Conservation (phyloP, 2,329 filamentous ascomycete genomes). For the Fusarium hainanense region DNA sequence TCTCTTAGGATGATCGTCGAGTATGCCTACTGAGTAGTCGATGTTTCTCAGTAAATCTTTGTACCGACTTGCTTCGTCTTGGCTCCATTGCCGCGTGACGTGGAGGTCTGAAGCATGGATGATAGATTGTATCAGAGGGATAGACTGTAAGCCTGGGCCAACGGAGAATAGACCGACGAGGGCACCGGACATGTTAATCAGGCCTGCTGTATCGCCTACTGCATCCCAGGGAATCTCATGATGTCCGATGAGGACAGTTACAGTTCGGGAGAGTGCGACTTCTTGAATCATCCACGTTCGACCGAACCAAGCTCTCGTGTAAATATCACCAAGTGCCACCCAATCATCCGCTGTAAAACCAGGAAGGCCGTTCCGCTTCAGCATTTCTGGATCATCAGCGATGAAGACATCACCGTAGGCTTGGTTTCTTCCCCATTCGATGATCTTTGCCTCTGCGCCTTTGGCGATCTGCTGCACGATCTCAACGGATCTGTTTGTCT, state of each 20-base stretch:
- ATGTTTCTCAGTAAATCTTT: background rate
- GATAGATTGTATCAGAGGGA: background rate
- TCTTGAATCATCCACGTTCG: background rate
- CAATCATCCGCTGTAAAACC: background rate
- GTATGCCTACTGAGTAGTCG: background rate
- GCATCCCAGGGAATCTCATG: background rate
- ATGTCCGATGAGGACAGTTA: background rate
- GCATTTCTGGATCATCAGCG: background rate
- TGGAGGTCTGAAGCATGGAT: background rate
- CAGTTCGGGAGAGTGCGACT: background rate
- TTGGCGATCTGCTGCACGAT: background rate
- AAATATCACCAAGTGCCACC: background rate
- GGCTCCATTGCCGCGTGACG: background rate
- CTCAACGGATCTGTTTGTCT: accelerated
- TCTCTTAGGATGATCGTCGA: background rate
- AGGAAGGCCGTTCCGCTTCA: background rate
- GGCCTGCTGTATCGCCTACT: background rate
- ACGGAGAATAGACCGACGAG: background rate
- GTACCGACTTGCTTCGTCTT: background rate
- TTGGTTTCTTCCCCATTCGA: background rate
- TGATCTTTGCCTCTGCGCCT: background rate
- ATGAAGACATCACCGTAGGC: background rate
- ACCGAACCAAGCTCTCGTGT: background rate
- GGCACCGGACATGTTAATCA: background rate
- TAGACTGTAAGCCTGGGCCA: background rate